Evolutionary conservation across 2,329 filamentous ascomycete genomes (phyloP), one percentile per base, ranked within the genome.

Genomic region (Fusarium staphyleae): DNA sequence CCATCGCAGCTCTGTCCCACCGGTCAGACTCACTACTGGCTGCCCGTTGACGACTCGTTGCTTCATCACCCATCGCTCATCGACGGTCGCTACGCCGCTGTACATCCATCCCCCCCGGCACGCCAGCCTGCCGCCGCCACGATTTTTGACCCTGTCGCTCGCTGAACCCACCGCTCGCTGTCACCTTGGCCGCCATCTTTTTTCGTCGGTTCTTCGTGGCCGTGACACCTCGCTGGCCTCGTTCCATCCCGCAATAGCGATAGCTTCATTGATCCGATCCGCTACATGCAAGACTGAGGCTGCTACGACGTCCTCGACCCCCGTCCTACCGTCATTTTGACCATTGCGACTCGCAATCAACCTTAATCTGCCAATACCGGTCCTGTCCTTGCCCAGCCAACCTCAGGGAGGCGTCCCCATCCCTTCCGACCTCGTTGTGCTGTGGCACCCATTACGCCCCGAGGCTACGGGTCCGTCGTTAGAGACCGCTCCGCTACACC

Each of bases 391-490:
- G 37, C 43, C 39, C 36, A 50, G 51, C 49, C 44, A 56, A 56
- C 49, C 48, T 52, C 53, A 65, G 66, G 58, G 57, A 69, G 65
- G 61, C 64, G 57, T 62, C 61, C 61, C 61, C 65, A 57, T 58
- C 50, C 40, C 47, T 43, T 58, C 57, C 35, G 61, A 59, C 47
- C 58, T 66, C 37, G 42, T 54, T 60, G 57, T 53, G 58, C 37
- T 68, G 67, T 69, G 65, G 65, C 60, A 69, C 66, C 65, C 55
- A 57, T 60, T 54, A 57, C 56, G 51, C 63, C 62, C 65, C 68
- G 62, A 67, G 68, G 64, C 66, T 70, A 69, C 66, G 66, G 66
- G 68, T 65, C 67, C 63, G 63, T 73, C 66, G 65, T 63, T 62
- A 70, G 68, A 70, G 66, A 62, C 66, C 69, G 60, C 65, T 68